Evolutionary conservation across 371 early-diverging fungal genomes (phyloP).

Genomic region (Dinochytrium kinnereticum): DNA sequence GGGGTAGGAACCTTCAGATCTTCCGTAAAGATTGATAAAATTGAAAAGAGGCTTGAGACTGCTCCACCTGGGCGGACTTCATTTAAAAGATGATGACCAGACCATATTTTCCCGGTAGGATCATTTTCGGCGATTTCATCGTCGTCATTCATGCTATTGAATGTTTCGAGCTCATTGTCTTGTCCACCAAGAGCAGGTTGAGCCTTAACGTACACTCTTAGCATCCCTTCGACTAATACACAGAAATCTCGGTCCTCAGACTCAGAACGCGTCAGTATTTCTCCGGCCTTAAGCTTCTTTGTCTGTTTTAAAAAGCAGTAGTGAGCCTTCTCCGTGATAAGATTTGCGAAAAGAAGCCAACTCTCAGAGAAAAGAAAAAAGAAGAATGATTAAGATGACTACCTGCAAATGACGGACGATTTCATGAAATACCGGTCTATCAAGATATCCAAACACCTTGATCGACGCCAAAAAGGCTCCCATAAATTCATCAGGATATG

Average conservation of each 20-base stretch:
- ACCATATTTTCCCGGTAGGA: constrained; percentile 9
- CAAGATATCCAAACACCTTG: constrained; percentile 97
- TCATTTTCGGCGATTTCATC: constrained; percentile 14
- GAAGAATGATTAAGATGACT: background rate
- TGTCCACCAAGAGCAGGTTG: constrained; percentile 15
- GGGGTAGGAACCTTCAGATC: constrained; percentile 42
- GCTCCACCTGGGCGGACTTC: constrained; percentile 91
- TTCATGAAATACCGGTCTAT: constrained; percentile 95
- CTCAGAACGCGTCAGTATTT: constrained; percentile 76
- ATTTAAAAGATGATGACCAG: constrained; percentile 79
- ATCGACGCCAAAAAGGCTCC: constrained; percentile 85
- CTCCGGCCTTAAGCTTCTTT: constrained; percentile 82
- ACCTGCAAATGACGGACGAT: constrained; percentile 68
- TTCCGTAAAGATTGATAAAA: constrained; percentile 89
- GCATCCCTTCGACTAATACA: constrained; percentile 93
- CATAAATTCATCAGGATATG: constrained; percentile 83
- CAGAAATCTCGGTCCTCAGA: constrained; percentile 82
- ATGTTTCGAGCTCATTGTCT: constrained; percentile 14
- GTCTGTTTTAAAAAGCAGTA: constrained; percentile 63
- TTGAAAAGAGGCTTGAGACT: constrained; percentile 88
- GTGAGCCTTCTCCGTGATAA: too few species aligned
- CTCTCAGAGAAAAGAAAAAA: constrained; percentile 19
- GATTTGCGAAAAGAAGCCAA: too few species aligned
- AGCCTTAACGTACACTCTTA: constrained; percentile 74
- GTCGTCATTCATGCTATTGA: constrained; percentile 6